Evolutionary conservation across 305 asterid species (phyloP).

Genomic region (Fraxinus latifolia): DNA sequence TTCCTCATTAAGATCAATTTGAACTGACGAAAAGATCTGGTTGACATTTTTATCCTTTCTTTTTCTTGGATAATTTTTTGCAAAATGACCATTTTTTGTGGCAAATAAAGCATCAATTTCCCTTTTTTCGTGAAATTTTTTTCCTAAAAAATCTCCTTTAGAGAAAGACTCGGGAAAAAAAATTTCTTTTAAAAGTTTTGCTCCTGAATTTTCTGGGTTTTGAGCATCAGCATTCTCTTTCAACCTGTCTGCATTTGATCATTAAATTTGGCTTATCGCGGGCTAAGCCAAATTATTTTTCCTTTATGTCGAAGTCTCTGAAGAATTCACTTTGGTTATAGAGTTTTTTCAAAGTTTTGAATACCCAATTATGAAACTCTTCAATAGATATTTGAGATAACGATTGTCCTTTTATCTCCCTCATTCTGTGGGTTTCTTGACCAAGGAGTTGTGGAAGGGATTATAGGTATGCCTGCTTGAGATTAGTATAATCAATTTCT

Average conservation of each 20-base stretch:
- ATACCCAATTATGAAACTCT: too few species aligned
- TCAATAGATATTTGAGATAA: too few species aligned
- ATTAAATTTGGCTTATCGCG: too few species aligned
- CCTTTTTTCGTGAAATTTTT: background rate
- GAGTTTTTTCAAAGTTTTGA: too few species aligned
- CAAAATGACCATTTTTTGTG: background rate
- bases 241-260: too few species aligned
- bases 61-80: background rate
- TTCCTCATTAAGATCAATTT: background rate
- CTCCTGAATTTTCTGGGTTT: background rate
- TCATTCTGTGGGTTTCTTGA: background rate
- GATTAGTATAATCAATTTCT: background rate
- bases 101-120: background rate
- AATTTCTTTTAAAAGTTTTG: too few species aligned
- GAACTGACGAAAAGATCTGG: background rate
- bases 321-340: too few species aligned
- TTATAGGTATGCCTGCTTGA: background rate
- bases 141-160: background rate
- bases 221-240: background rate
- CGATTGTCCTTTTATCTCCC: too few species aligned
- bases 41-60: background rate
- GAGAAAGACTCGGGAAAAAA: background rate
- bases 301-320: background rate
- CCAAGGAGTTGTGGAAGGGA: background rate
- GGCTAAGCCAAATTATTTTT: background rate